phyloP scores from a whole-genome alignment of 192 early-diverging fungal species.

The Backusella psychrophila region DNA sequence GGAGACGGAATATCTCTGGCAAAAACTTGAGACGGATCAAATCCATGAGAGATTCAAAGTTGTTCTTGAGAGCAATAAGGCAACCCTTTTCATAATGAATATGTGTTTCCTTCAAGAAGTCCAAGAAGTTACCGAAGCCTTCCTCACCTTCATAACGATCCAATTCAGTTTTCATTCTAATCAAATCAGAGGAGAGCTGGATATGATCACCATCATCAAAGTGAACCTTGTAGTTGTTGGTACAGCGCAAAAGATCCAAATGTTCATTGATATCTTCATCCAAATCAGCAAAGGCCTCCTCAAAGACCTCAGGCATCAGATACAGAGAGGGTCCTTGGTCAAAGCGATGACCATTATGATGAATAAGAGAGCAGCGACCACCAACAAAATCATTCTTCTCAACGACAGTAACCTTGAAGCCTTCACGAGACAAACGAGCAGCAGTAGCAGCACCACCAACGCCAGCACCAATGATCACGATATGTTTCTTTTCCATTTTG shows the following conservation, averaged over 20 bases:
- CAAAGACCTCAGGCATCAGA: conserved; percentile 52
- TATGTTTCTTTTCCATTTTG: conserved; percentile 32
- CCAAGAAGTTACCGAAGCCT: conserved; percentile 36
- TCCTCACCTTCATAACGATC: conserved; percentile 44
- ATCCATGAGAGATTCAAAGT: conserved; percentile 45
- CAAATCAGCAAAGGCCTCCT: conserved; percentile 47
- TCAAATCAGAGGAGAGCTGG: conserved; percentile 47
- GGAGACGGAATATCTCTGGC: conserved; percentile 38
- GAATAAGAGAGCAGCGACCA: conserved; percentile 51
- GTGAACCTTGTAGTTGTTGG: conserved; percentile 53
- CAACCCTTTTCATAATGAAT: conserved; percentile 50
- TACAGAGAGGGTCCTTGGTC: conserved; percentile 62
- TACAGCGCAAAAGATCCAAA: conserved; percentile 44
- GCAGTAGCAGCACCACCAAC: conserved; percentile 52
- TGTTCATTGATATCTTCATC: conserved; percentile 45
- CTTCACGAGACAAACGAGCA: conserved; percentile 43
- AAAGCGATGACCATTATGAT: conserved; percentile 50
- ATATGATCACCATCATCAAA: conserved; percentile 50
- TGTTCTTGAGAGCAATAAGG: conserved; percentile 42
- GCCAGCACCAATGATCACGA: conserved; percentile 56
- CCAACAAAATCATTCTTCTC: conserved; percentile 55
- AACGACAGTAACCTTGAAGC: conserved; percentile 40
- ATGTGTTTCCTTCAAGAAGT: conserved; percentile 45
- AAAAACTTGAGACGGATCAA: conserved; percentile 40
- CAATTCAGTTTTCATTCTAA: conserved; percentile 47